Conservation (phyloP, 2,329 filamentous ascomycete species). For the Rutstroemia sydowiana region DNA sequence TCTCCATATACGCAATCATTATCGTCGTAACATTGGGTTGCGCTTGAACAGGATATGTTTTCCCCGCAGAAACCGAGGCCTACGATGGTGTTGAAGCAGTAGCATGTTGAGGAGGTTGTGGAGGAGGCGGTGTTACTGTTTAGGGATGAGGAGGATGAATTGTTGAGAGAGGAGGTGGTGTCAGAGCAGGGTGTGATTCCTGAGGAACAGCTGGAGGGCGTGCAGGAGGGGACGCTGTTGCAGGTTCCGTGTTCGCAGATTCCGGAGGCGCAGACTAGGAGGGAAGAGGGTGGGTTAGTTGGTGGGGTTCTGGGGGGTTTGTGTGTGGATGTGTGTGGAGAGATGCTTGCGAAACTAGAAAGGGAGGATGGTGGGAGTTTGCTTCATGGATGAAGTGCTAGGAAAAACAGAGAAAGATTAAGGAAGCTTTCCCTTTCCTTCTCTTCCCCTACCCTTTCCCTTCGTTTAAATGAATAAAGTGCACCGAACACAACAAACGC, state of each 20-base stretch:
- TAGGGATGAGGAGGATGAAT: too few relatives aligned
- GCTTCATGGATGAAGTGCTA: too few relatives aligned
- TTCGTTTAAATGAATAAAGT: too few relatives aligned
- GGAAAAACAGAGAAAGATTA: too few relatives aligned
- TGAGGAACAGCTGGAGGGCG: background rate
- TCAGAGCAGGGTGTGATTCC: conserved; percentile 4
- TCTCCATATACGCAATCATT: conserved; percentile 3
- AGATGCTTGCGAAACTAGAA: too few relatives aligned
- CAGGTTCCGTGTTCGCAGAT: conserved; percentile 9
- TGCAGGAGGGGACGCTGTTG: background rate
- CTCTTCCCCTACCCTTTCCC: too few relatives aligned
- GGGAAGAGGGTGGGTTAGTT: background rate
- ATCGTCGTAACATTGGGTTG: conserved; percentile 1
- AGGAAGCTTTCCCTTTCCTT: too few relatives aligned
- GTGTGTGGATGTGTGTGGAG: background rate
- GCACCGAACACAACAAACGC: too few relatives aligned
- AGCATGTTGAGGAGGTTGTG: background rate
- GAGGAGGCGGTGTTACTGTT: too few relatives aligned
- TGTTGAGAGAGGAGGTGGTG: too few relatives aligned
- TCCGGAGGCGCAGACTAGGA: conserved; percentile 4
- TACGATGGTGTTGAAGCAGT: conserved; percentile 1
- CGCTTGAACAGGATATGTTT: background rate
- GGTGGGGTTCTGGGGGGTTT: background rate
- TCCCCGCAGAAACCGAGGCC: conserved; percentile 3
- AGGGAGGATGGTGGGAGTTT: too few relatives aligned